These are phyloP conservation scores for Sarocladiaceae sp. DNA, from an alignment of 2,329 filamentous ascomycete genomes.

Conservation along the genomic window DNA sequence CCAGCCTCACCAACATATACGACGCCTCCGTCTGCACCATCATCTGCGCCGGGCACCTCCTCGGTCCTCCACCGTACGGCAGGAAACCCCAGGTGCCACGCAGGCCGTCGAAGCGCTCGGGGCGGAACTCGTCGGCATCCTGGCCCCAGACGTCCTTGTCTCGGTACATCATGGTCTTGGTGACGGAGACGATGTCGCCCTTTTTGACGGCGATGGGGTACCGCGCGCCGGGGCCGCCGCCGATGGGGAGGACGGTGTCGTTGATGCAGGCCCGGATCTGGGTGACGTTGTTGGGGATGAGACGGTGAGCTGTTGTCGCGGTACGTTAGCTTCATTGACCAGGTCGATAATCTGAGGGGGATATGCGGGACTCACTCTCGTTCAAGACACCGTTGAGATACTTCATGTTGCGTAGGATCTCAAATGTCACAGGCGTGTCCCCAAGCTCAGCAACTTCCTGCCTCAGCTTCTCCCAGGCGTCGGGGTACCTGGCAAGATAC, in stretches of 20 bases:
- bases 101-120: slow-evolving; percentile 28
- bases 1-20: slow-evolving; percentile 13
- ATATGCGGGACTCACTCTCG: slow-evolving; percentile 13
- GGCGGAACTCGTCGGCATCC: slow-evolving; percentile 34
- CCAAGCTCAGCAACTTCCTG: slow-evolving; percentile 11
- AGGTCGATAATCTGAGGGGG: slow-evolving; percentile 5
- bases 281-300: slow-evolving; percentile 15
- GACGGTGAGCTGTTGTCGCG: slow-evolving; percentile 9
- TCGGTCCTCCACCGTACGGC: slow-evolving; percentile 17
- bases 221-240: slow-evolving; percentile 40
- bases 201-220: slow-evolving; percentile 42
- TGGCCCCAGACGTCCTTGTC: slow-evolving; percentile 34
- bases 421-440: slow-evolving; percentile 15
- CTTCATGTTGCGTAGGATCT: slow-evolving; percentile 6
- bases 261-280: slow-evolving; percentile 12
- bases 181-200: slow-evolving; percentile 34
- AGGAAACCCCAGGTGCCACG: slow-evolving; percentile 15
- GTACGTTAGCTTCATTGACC: neutral
- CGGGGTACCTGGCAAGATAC: slow-evolving; percentile 12
- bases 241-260: slow-evolving; percentile 43
- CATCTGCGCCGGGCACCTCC: slow-evolving; percentile 17
- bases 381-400: slow-evolving; percentile 14
- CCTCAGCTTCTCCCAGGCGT: slow-evolving; percentile 14
- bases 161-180: slow-evolving; percentile 19
- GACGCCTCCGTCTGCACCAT: slow-evolving; percentile 17